Base-by-base conservation (phyloP, 1,139 yeast species). In the Tardiomyces digboiensis region DNA sequence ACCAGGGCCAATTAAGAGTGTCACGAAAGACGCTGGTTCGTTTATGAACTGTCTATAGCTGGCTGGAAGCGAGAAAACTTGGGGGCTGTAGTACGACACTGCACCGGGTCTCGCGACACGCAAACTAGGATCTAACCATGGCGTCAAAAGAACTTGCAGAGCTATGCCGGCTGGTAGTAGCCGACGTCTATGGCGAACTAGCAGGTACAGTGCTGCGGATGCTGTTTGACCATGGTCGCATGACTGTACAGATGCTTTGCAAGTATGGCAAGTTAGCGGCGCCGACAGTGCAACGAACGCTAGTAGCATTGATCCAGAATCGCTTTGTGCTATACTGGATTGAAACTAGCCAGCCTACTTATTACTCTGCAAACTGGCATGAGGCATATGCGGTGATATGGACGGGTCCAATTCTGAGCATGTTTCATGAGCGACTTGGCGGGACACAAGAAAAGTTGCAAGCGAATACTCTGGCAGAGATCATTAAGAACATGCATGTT, bases 391-490 rank as follows among this genome's bases (percentile, higher is more conserved):
- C 75, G 44, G 67, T 86, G 44, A 60, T 88, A 26, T 85, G 87
- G 62, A 72, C 89, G 33, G 97, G 95, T 26, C 85, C 85, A 43
- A 79, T 88, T 48, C 70, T 86, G 36, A 65, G 75, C 39, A 71
- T 72, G 44, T 73, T 83, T 38, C 71, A 72, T 45, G 71, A 71
- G 21, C 68, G 67, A 13, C 68, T 65, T 45, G 45, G 60, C 5
- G 62, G 65, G 36, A 41, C 38, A 7, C 39, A 39, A 19, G 39
- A 38, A n/a, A 8, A 38, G 13, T 21, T 8, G 6, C 33, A 44
- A n/a, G 42, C 41, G 38, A 66, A 65, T 14, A 44, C 53, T 10
- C 67, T 75, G 22, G 84, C 89, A 0, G 81, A 81, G 49, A 75
- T 87, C 36, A 70, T 85, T n/a, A 88, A 84, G 55, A 86, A 83